Conservation (phyloP, 768 basidiomycete species). For the Russula foetens region DNA sequence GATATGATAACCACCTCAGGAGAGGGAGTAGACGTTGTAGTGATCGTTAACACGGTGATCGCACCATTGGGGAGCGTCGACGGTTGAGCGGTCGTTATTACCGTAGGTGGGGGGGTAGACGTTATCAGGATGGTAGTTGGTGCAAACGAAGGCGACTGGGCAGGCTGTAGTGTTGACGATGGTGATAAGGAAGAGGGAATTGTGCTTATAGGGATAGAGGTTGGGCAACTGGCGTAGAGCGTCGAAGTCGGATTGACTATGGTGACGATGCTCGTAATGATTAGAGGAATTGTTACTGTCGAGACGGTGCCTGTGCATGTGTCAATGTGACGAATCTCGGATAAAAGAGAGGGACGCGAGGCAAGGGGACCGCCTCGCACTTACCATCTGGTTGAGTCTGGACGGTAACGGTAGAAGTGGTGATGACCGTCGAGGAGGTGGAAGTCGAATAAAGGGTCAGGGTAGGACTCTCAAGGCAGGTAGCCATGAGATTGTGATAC, state of each 20-base stretch:
- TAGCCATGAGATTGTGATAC: slow-evolving; percentile 9
- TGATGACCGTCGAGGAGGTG: slow-evolving; percentile 11
- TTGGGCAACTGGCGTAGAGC: slow-evolving; percentile 12
- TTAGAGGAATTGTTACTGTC: slow-evolving; percentile 8
- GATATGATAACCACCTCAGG: neutral
- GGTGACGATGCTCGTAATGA: slow-evolving; percentile 10
- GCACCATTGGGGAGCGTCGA: neutral
- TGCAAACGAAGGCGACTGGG: neutral
- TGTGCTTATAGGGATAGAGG: neutral
- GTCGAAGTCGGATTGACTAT: slow-evolving; percentile 14
- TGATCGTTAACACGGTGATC: neutral
- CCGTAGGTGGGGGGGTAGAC: neutral
- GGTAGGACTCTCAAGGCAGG: slow-evolving; percentile 8
- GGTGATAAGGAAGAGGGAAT: neutral
- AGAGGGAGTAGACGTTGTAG: slow-evolving; percentile 4
- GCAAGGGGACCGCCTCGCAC: neutral
- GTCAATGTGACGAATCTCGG: neutral
- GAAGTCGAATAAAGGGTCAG: slow-evolving; percentile 14
- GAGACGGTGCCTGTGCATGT: slow-evolving; percentile 9
- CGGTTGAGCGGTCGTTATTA: neutral
- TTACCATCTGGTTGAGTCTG: slow-evolving; percentile 15
- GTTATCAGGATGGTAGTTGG: neutral
- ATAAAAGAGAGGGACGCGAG: neutral
- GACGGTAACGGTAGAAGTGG: slow-evolving; percentile 5
- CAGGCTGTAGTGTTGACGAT: neutral